Conservation (phyloP, 2,329 filamentous ascomycete genomes). For the Xylariaceae sp. region DNA sequence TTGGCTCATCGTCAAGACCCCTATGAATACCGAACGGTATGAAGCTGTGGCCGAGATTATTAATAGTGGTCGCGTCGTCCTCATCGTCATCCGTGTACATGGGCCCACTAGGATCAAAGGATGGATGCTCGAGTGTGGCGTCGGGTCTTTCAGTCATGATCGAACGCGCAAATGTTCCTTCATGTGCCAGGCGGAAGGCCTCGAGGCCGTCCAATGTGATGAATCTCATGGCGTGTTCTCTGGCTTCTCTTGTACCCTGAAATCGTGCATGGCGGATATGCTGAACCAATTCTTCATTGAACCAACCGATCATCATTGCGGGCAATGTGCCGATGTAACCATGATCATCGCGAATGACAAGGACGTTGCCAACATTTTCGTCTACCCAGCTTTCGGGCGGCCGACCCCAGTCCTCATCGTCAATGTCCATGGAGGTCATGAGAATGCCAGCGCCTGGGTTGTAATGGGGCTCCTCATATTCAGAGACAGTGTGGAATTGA, state of each 20-base stretch:
- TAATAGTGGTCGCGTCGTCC: background rate
- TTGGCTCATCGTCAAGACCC: too few species aligned
- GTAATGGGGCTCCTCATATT: background rate
- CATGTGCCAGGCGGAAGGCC: too few species aligned
- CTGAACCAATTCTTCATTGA: background rate
- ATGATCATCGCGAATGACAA: background rate
- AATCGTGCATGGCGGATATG: too few species aligned
- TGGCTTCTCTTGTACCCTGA: too few species aligned
- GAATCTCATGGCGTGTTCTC: too few species aligned
- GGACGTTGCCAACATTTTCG: background rate
- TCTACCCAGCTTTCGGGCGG: background rate
- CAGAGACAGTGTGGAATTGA: background rate
- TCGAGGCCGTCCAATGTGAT: too few species aligned
- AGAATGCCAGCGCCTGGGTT: background rate
- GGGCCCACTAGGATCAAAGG: too few species aligned
- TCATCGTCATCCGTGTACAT: background rate
- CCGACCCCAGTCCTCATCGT: background rate
- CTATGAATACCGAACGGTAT: too few species aligned
- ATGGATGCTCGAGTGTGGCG: too few species aligned
- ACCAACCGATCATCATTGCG: background rate
- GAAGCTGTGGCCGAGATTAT: too few species aligned
- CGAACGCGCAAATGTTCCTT: too few species aligned
- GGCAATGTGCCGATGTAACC: background rate
- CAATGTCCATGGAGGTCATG: background rate
- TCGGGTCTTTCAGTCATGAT: too few species aligned